phyloP scores from a whole-genome alignment of 257 asterid species.

The Vinca minor region DNA sequence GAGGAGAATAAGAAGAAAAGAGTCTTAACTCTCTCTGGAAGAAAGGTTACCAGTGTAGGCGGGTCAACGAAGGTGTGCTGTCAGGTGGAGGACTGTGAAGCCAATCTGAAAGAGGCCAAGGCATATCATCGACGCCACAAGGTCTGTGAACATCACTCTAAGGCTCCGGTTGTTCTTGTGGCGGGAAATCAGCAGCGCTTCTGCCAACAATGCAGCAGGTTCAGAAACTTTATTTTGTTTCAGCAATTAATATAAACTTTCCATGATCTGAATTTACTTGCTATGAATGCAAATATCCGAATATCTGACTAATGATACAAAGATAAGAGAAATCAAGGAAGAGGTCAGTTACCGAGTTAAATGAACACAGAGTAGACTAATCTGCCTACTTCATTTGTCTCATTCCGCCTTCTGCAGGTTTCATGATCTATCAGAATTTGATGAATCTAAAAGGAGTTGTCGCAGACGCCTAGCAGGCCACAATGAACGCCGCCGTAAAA shows the following conservation, averaged over 20 bases:
- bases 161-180: slow-evolving; percentile 57
- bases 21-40: slow-evolving; percentile 32
- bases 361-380: background rate
- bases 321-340: slow-evolving; percentile 1
- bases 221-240: slow-evolving; percentile 13
- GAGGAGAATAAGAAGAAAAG: slow-evolving; percentile 52
- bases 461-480: slow-evolving; percentile 88
- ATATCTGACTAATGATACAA: background rate
- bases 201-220: slow-evolving; percentile 99
- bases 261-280: background rate
- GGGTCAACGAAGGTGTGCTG: slow-evolving; percentile 50
- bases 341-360: background rate
- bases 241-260: background rate
- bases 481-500: slow-evolving; percentile 83
- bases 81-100: slow-evolving; percentile 59
- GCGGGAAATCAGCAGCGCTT: slow-evolving; percentile 58
- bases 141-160: slow-evolving; percentile 75
- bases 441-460: slow-evolving; percentile 81
- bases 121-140: slow-evolving; percentile 81
- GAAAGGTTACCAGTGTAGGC: slow-evolving; percentile 32
- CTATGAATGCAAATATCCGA: background rate
- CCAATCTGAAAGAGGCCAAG: slow-evolving; percentile 54
- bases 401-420: slow-evolving; percentile 50
- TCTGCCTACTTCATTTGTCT: slow-evolving; percentile 5
- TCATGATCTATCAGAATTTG: slow-evolving; percentile 71